A percentile compares a stretch with the other conserved stretches of the same genome.
These are phyloP conservation scores for Protea cynaroides DNA, from an alignment of 164 flowering plant species.

Conservation along the genomic window DNA sequence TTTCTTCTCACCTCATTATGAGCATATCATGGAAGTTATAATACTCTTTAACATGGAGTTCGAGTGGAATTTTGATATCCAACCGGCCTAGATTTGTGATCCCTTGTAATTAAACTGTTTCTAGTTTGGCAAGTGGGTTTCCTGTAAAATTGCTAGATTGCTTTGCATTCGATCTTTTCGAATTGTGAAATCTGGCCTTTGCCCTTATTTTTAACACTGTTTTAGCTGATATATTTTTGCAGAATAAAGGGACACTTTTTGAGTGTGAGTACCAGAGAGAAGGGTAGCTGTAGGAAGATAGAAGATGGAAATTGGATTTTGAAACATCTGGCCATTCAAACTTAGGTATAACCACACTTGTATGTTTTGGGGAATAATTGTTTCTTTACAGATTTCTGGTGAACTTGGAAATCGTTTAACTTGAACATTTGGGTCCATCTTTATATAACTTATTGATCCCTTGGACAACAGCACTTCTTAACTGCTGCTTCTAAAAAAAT, in stretches of 20 bases:
- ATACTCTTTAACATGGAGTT: too few species aligned
- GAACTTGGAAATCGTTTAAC: not conserved
- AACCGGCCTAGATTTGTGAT: too few species aligned
- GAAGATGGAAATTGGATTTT: not conserved
- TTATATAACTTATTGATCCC: not conserved
- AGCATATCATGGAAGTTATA: too few species aligned
- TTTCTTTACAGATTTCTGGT: not conserved
- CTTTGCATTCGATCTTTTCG: not conserved
- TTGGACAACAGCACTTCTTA: slow-evolving; percentile 9
- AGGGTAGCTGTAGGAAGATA: slow-evolving; percentile 3
- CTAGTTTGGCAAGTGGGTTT: too few species aligned
- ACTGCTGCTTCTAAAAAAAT: slow-evolving; percentile 21
- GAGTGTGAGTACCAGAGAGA: slow-evolving; percentile 1
- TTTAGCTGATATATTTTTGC: not conserved
- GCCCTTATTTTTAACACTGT: not conserved
- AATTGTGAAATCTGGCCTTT: not conserved
- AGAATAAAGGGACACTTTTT: slow-evolving; percentile 3
- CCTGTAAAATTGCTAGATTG: too few species aligned
- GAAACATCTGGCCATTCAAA: not conserved
- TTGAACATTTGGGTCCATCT: not conserved
- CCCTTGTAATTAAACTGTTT: too few species aligned
- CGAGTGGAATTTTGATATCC: too few species aligned
- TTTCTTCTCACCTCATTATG: too few species aligned
- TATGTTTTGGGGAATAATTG: not conserved
- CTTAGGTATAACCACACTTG: not conserved